A percentile compares a stretch with the other conserved stretches of the same genome.
Evolutionary conservation across 1,284 basidiomycete species (phyloP).

Genomic region (Boletellus deceptivus): DNA sequence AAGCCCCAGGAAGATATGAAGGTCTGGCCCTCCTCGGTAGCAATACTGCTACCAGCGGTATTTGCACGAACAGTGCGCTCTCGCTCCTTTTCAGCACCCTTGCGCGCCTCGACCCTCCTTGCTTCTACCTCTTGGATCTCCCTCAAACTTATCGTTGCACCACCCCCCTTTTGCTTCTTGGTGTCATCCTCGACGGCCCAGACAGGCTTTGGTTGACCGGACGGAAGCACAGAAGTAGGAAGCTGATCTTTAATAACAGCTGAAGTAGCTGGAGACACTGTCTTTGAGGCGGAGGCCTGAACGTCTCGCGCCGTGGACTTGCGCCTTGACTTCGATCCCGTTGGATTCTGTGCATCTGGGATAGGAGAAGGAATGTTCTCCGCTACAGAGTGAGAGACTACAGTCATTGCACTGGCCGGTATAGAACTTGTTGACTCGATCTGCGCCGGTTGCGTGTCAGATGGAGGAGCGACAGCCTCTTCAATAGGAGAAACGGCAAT

Average conservation of each 20-base stretch:
- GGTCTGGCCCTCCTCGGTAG: slow-evolving; percentile 54
- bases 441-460: slow-evolving; percentile 13
- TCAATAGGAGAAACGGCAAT: slow-evolving; percentile 12
- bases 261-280: slow-evolving; percentile 11
- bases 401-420: slow-evolving; percentile 7
- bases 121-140: slow-evolving; percentile 96
- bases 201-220: slow-evolving; percentile 44
- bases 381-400: slow-evolving; percentile 9
- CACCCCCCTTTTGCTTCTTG: slow-evolving; percentile 48
- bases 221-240: slow-evolving; percentile 23
- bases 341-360: slow-evolving; percentile 7
- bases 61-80: slow-evolving; percentile 56
- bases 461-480: slow-evolving; percentile 10
- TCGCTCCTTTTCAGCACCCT: slow-evolving; percentile 63
- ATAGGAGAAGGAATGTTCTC: slow-evolving; percentile 3
- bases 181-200: slow-evolving; percentile 68
- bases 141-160: slow-evolving; percentile 68
- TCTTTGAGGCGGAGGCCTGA: slow-evolving; percentile 27
- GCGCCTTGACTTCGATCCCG: slow-evolving; percentile 28
- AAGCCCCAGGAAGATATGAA: slow-evolving; percentile 79
- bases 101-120: slow-evolving; percentile 75
- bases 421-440: slow-evolving; percentile 14
- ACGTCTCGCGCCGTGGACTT: slow-evolving; percentile 31
- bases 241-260: slow-evolving; percentile 23
- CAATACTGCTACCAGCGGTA: slow-evolving; percentile 34